Evolutionary conservation across 768 basidiomycete species (phyloP).

Genomic region (Agaricus bisporus): DNA sequence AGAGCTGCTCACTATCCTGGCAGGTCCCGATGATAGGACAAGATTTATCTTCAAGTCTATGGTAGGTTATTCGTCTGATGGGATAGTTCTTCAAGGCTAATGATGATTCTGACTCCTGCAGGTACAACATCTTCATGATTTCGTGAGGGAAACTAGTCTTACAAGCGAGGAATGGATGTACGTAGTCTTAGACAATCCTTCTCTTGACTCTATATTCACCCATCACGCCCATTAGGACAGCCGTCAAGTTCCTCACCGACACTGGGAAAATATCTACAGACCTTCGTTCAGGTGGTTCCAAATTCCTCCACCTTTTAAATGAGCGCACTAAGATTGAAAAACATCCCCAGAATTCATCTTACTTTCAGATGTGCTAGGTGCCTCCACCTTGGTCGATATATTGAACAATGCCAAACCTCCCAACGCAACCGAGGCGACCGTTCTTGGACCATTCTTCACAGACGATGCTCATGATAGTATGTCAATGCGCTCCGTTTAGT

Average conservation of each 20-base stretch:
- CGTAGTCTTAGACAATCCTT: constrained; percentile 6
- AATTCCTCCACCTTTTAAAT: background rate
- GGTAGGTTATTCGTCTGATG: constrained; percentile 17
- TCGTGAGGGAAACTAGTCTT: constrained; percentile 65
- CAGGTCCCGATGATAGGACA: constrained; percentile 33
- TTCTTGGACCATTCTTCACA: constrained; percentile 81
- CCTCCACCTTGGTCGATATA: constrained; percentile 70
- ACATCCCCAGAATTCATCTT: constrained; percentile 66
- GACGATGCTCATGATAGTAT: constrained; percentile 71
- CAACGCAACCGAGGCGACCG: constrained; percentile 65
- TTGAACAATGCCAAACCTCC: constrained; percentile 63
- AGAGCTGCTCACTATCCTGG: constrained; percentile 1
- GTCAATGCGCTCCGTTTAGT: constrained; percentile 1
- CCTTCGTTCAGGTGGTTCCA: constrained; percentile 46
- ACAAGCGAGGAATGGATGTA: constrained; percentile 86
- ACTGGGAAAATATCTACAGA: constrained; percentile 70
- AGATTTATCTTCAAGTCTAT: constrained; percentile 39
- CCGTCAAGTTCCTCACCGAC: constrained; percentile 73
- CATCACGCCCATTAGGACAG: constrained; percentile 25
- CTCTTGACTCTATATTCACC: constrained; percentile 1
- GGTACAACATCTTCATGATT: constrained; percentile 67
- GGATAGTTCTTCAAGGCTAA: background rate
- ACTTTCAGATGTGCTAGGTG: constrained; percentile 76
- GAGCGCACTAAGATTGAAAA: background rate
- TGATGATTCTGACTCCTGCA: constrained; percentile 19